phyloP scores from a whole-genome alignment of 371 early-diverging fungal species.

The Mortierella sp. region DNA sequence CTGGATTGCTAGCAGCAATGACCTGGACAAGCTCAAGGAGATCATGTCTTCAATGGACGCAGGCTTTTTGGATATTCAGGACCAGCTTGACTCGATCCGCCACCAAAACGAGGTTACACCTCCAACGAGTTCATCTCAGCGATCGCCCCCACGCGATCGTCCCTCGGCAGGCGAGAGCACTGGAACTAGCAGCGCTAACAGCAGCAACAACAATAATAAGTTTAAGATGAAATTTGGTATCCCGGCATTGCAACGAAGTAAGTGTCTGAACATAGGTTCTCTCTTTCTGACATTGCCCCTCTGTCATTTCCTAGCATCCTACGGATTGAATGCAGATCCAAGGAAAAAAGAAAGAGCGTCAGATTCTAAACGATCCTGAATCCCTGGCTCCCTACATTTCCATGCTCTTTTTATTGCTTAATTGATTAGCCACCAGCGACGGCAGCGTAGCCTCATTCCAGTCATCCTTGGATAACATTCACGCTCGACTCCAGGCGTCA shows the following conservation, averaged over 20 bases:
- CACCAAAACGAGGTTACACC: slow-evolving; percentile 8
- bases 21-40: slow-evolving; percentile 43
- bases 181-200: slow-evolving; percentile 5
- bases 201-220: slow-evolving; percentile 22
- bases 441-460: slow-evolving; percentile 19
- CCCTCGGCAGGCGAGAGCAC: slow-evolving; percentile 18
- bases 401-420: not conserved
- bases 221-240: slow-evolving; percentile 44
- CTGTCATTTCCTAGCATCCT: not conserved
- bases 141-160: slow-evolving; percentile 22
- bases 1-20: slow-evolving; percentile 30
- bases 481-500: slow-evolving; percentile 29
- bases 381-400: not conserved
- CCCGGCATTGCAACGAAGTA: slow-evolving; percentile 38
- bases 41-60: slow-evolving; percentile 55
- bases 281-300: not conserved
- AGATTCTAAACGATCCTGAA: not conserved
- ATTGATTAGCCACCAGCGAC: slow-evolving; percentile 41
- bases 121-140: slow-evolving; percentile 4
- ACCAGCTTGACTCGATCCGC: slow-evolving; percentile 46
- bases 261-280: not conserved
- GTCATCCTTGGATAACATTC: slow-evolving; percentile 28
- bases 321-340: no score
- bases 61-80: slow-evolving; percentile 56
- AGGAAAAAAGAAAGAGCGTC: no score